Conservation (phyloP, 2,329 filamentous ascomycete genomes). For the Pseudocercospora ulei region DNA sequence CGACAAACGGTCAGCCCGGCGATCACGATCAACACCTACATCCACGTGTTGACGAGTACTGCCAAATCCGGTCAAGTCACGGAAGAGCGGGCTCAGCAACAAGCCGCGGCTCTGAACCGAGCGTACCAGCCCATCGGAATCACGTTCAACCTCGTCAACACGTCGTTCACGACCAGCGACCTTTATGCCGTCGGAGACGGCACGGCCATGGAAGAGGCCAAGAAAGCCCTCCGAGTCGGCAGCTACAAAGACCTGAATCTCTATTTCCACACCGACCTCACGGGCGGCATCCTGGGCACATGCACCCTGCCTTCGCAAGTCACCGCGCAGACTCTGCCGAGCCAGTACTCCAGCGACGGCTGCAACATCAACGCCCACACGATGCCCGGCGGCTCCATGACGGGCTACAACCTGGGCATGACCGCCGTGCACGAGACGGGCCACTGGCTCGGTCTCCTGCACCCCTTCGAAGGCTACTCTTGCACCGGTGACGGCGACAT, state of each 20-base stretch:
- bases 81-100: conserved; percentile 36
- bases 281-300: conserved; percentile 44
- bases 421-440: conserved; percentile 44
- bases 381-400: conserved; percentile 45
- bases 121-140: conserved; percentile 46
- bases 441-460: conserved; percentile 42
- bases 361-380: conserved; percentile 50
- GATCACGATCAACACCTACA: conserved; percentile 38
- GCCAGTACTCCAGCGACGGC: conserved; percentile 45
- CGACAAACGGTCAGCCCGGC: conserved; percentile 21
- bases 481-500: conserved; percentile 41
- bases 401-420: conserved; percentile 44
- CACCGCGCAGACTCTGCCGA: conserved; percentile 27
- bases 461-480: conserved; percentile 41
- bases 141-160: conserved; percentile 43
- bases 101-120: conserved; percentile 37
- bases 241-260: conserved; percentile 49
- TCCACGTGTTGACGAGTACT: conserved; percentile 40
- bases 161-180: conserved; percentile 46
- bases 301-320: conserved; percentile 44
- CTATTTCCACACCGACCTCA: conserved; percentile 51
- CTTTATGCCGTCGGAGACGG: conserved; percentile 45
- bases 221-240: conserved; percentile 45
- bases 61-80: conserved; percentile 36
- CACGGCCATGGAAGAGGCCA: conserved; percentile 44